A percentile compares a stretch with the other conserved stretches of the same genome.
Conservation (phyloP, 2,329 filamentous ascomycete genomes). For the Fusarium sacchari region DNA sequence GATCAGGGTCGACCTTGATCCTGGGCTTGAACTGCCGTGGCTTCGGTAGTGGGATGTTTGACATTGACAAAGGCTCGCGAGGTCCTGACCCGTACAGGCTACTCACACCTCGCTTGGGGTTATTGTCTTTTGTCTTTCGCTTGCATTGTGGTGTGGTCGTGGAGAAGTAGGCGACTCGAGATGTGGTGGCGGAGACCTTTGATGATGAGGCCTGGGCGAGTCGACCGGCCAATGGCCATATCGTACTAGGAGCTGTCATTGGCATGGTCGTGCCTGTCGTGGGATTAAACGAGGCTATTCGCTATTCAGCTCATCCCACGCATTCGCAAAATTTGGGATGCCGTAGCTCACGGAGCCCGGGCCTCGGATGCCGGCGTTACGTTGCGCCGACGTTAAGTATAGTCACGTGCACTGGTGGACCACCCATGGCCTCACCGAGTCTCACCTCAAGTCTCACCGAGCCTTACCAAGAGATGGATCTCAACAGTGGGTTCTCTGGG, state of each 20-base stretch:
- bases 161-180: constrained; percentile 56
- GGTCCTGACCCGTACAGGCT: constrained; percentile 81
- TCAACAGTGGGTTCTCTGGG: constrained; percentile 35
- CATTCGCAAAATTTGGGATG: constrained; percentile 39
- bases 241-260: constrained; percentile 46
- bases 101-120: constrained; percentile 82
- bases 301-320: constrained; percentile 27
- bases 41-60: constrained; percentile 75
- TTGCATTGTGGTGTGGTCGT: constrained; percentile 63
- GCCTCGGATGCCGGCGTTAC: constrained; percentile 24
- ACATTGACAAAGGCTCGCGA: constrained; percentile 78
- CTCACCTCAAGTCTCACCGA: constrained; percentile 26
- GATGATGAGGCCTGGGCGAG: constrained; percentile 31
- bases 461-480: constrained; percentile 36
- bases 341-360: background rate
- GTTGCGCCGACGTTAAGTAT: background rate
- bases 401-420: constrained; percentile 8
- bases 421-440: background rate
- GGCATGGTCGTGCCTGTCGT: constrained; percentile 32
- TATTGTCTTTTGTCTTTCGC: constrained; percentile 74
- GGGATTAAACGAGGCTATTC: constrained; percentile 32
- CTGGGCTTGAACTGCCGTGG: constrained; percentile 70
- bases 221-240: constrained; percentile 44
- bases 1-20: constrained; percentile 72
- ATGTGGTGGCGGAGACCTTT: constrained; percentile 12